phyloP scores from a whole-genome alignment of 2,329 filamentous ascomycete species.

The Fonsecaea monophora region DNA sequence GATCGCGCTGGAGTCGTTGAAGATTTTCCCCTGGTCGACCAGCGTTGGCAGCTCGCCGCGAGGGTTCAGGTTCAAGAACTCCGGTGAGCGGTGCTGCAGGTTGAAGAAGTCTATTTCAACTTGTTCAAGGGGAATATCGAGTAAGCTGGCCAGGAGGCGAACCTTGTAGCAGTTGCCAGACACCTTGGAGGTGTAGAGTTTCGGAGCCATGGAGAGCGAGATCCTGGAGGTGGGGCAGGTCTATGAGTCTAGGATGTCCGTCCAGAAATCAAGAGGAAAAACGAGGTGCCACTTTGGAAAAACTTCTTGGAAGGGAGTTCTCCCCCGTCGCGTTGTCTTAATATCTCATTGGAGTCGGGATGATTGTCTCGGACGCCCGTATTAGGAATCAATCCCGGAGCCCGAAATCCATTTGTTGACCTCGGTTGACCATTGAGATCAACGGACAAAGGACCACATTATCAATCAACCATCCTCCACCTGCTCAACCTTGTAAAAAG shows the following conservation, averaged over 20 bases:
- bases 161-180: slow-evolving; percentile 33
- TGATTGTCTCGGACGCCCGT: neutral
- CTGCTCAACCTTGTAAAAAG: too few relatives aligned
- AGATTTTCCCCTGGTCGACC: slow-evolving; percentile 21
- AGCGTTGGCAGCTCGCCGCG: slow-evolving; percentile 70
- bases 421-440: neutral
- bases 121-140: slow-evolving; percentile 17
- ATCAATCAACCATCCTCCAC: neutral
- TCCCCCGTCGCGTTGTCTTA: neutral
- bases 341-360: neutral
- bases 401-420: neutral
- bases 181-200: slow-evolving; percentile 18
- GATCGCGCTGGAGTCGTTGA: slow-evolving; percentile 27
- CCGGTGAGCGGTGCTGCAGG: slow-evolving; percentile 42
- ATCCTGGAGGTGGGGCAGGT: too few relatives aligned
- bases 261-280: neutral
- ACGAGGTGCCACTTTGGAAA: too few relatives aligned
- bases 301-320: neutral
- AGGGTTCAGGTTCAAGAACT: slow-evolving; percentile 60
- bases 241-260: neutral
- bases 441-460: neutral
- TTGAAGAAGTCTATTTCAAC: slow-evolving; percentile 19
- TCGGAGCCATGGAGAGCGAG: slow-evolving; percentile 13
- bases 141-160: slow-evolving; percentile 21
- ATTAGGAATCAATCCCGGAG: neutral